A percentile compares a stretch with the other conserved stretches of the same genome.
phyloP scores from a whole-genome alignment of 2,329 filamentous ascomycete genomes.

The Neofusicoccum ribis region DNA sequence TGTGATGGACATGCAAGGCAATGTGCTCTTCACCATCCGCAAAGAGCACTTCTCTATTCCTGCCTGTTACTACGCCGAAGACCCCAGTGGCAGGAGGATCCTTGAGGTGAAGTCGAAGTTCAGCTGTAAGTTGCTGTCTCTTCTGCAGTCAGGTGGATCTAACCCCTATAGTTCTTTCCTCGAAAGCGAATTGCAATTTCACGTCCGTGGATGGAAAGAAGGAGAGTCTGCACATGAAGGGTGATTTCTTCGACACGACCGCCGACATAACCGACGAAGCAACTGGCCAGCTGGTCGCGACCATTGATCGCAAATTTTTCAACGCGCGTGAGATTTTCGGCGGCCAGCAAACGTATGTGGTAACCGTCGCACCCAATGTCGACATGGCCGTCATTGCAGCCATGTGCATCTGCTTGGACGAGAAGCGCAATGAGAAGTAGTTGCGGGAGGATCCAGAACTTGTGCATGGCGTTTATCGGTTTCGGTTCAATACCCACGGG shows the following conservation, averaged over 20 bases:
- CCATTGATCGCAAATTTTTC: slow-evolving; percentile 60
- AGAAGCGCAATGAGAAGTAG: slow-evolving; percentile 58
- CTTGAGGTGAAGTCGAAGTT: slow-evolving; percentile 60
- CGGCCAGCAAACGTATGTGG: slow-evolving; percentile 65
- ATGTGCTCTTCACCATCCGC: slow-evolving; percentile 59
- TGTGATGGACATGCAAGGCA: slow-evolving; percentile 54
- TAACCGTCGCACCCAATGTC: slow-evolving; percentile 64
- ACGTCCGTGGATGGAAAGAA: slow-evolving; percentile 33
- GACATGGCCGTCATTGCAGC: slow-evolving; percentile 67
- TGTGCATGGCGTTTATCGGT: background rate
- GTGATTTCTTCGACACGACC: slow-evolving; percentile 59
- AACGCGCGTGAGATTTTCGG: slow-evolving; percentile 60
- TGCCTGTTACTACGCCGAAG: slow-evolving; percentile 51
- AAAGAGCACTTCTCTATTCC: slow-evolving; percentile 56
- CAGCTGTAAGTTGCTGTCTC: slow-evolving; percentile 44
- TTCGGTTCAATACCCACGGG: slow-evolving; percentile 1
- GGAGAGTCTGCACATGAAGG: slow-evolving; percentile 53
- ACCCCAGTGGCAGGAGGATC: slow-evolving; percentile 48
- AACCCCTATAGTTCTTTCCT: background rate
- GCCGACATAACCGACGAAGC: slow-evolving; percentile 60
- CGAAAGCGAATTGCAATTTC: slow-evolving; percentile 45
- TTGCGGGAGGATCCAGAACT: background rate
- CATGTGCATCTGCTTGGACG: slow-evolving; percentile 68
- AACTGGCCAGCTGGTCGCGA: slow-evolving; percentile 55
- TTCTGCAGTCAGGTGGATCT: background rate